Percentiles rank a stretch among this genome's conserved stretches.
Evolutionary conservation across 1,139 yeast genomes (phyloP).

Genomic region (Yamadazyma membranifaciens): DNA sequence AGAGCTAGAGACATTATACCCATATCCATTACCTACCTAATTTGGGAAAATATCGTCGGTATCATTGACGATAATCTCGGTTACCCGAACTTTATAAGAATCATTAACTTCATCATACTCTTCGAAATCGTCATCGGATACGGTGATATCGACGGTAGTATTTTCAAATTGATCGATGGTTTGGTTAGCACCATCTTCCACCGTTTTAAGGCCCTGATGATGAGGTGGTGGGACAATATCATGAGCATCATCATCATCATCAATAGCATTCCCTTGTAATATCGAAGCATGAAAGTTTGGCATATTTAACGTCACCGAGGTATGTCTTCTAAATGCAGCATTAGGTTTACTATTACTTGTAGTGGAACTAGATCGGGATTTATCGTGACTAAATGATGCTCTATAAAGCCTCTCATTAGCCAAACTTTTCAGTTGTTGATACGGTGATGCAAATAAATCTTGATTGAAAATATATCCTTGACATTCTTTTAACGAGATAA

Average conservation of each 20-base stretch:
- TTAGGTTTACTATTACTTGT: background rate
- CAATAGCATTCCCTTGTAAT: constrained; percentile 16
- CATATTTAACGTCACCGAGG: constrained; percentile 26
- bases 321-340: constrained; percentile 29
- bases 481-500: constrained; percentile 55
- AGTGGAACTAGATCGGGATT: constrained; percentile 7
- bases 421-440: constrained; percentile 54
- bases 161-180: constrained; percentile 19
- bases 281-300: constrained; percentile 22
- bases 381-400: constrained; percentile 21
- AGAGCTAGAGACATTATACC: too few relatives aligned
- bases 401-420: constrained; percentile 37
- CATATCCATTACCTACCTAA: background rate
- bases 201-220: constrained; percentile 9
- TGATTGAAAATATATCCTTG: constrained; percentile 79
- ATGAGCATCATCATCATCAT: constrained; percentile 16
- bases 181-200: constrained; percentile 6
- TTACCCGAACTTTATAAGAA: constrained; percentile 47
- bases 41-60: constrained; percentile 27
- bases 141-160: constrained; percentile 15
- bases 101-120: constrained; percentile 26
- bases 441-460: constrained; percentile 66
- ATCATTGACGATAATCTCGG: constrained; percentile 51
- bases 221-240: background rate
- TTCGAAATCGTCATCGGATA: constrained; percentile 19